A percentile compares a stretch with the other conserved stretches of the same genome.
Conservation (phyloP, 139 green algal genomes). For the Dunaliella primolecta region DNA sequence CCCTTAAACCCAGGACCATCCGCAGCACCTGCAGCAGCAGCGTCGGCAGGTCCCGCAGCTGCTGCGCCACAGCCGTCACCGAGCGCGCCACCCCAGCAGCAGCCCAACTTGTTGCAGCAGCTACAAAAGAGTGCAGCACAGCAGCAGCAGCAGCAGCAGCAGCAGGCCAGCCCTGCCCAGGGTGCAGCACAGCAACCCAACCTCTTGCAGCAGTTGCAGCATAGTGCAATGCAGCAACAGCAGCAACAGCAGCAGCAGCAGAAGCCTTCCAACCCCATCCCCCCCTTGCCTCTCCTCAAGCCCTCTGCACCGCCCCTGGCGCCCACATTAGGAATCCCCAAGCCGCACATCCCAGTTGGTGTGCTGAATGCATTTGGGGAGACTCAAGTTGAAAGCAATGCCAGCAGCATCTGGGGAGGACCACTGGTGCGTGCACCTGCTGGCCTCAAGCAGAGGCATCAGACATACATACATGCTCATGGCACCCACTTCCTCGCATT, state of each 20-base stretch:
- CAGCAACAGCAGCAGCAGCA: background rate
- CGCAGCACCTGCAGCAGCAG: background rate
- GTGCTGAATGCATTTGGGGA: conserved; percentile 7
- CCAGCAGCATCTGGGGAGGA: conserved; percentile 8
- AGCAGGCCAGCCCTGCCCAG: background rate
- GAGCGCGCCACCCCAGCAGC: background rate
- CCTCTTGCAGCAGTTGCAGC: background rate
- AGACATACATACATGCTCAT: no score
- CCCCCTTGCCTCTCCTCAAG: background rate
- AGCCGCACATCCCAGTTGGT: background rate
- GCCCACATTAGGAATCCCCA: background rate
- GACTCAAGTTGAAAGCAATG: background rate
- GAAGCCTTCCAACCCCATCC: background rate
- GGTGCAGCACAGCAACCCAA: background rate
- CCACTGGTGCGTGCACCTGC: background rate
- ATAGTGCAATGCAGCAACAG: background rate
- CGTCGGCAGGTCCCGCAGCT: background rate
- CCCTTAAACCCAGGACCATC: background rate
- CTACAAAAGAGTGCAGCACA: no score
- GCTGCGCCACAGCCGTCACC: background rate
- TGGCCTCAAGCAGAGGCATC: no score
- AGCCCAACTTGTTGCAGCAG: background rate
- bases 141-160: background rate
- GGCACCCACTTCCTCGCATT: no score
- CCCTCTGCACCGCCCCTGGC: background rate